These are phyloP conservation scores for Globisporangium lucens DNA, from an alignment of 352 stramenopile species.

Conservation along the genomic window DNA sequence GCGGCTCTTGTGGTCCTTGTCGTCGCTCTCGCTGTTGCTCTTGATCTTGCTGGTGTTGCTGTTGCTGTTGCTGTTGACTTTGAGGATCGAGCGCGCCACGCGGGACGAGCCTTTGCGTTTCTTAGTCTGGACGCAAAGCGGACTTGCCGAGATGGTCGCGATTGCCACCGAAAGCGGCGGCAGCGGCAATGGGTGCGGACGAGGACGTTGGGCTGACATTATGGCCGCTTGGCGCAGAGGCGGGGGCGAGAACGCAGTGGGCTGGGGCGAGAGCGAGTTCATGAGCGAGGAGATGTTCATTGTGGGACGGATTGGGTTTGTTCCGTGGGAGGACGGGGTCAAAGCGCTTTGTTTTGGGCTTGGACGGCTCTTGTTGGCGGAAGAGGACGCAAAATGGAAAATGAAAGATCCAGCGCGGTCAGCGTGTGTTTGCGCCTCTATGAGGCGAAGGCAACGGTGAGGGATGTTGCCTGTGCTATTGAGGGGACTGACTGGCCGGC, in stretches of 20 bases:
- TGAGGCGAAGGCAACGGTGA: background rate
- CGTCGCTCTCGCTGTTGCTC: slow-evolving; percentile 10
- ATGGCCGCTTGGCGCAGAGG: background rate
- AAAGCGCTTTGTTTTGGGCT: background rate
- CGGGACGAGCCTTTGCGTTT: background rate
- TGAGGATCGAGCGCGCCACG: slow-evolving; percentile 13
- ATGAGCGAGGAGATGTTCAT: slow-evolving; percentile 15
- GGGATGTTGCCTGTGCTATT: background rate
- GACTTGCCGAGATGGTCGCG: background rate
- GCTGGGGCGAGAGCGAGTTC: background rate
- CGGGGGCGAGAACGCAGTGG: background rate
- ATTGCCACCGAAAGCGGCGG: slow-evolving; percentile 13
- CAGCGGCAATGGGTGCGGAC: background rate
- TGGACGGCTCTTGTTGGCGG: background rate
- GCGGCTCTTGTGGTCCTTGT: slow-evolving; percentile 44
- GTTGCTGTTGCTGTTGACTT: background rate
- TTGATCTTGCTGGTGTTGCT: background rate
- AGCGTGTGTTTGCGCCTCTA: background rate
- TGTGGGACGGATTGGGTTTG: background rate
- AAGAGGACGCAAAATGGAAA: slow-evolving; percentile 2
- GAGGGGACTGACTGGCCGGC: background rate
- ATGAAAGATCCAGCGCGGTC: slow-evolving; percentile 3
- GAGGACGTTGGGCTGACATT: background rate
- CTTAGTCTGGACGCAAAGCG: slow-evolving; percentile 4
- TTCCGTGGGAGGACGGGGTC: background rate